Evolutionary conservation across 805 yeast genomes (phyloP).

Genomic region (Lipomyces starkeyi): DNA sequence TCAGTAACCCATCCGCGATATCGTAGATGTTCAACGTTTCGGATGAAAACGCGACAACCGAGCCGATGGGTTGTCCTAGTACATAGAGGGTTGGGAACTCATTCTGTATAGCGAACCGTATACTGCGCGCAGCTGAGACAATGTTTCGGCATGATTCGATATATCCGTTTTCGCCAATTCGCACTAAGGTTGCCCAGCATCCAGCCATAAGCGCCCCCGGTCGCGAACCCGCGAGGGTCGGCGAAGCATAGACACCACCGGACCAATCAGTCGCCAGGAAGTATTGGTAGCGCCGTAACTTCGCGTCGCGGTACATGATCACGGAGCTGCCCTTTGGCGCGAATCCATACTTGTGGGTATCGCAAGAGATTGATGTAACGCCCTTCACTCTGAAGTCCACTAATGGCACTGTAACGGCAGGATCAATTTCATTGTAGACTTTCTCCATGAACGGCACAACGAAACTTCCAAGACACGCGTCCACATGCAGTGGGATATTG

Average conservation of each 20-base stretch:
- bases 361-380: slow-evolving; percentile 98
- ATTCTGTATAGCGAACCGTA: slow-evolving; percentile 55
- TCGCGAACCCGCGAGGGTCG: slow-evolving; percentile 94
- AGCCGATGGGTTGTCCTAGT: slow-evolving; percentile 83
- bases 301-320: slow-evolving; percentile 79
- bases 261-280: slow-evolving; percentile 84
- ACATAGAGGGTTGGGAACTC: slow-evolving; percentile 65
- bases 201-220: slow-evolving; percentile 99
- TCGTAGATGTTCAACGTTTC: slow-evolving; percentile 70
- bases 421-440: slow-evolving; percentile 56
- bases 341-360: slow-evolving; percentile 98
- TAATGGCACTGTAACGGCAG: slow-evolving; percentile 48
- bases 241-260: slow-evolving; percentile 96
- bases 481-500: slow-evolving; percentile 90
- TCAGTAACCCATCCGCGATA: slow-evolving; percentile 70
- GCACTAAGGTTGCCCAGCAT: slow-evolving; percentile 92
- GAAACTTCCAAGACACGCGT: slow-evolving; percentile 94
- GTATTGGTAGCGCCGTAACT: slow-evolving; percentile 80
- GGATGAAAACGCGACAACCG: slow-evolving; percentile 82
- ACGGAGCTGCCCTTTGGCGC: slow-evolving; percentile 97
- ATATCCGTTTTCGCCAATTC: slow-evolving; percentile 86
- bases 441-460: slow-evolving; percentile 78
- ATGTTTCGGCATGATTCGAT: slow-evolving; percentile 67
- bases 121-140: slow-evolving; percentile 63
- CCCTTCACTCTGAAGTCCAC: slow-evolving; percentile 87